These are phyloP conservation scores for Barnettozyma populi DNA, from an alignment of 805 yeast genomes.

Conservation along the genomic window DNA sequence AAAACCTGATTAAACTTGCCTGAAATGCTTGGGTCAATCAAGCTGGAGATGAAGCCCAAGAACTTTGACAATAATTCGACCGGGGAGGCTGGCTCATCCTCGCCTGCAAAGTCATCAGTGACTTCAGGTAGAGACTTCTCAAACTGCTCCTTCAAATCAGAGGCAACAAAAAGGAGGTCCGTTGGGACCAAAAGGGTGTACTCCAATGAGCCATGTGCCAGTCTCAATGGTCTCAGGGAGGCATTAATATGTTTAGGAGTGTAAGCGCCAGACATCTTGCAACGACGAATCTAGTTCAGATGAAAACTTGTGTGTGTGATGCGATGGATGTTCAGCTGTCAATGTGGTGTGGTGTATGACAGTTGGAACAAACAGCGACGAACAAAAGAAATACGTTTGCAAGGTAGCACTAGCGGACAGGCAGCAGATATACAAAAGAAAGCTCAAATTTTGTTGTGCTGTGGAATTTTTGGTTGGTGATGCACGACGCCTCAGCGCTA, in stretches of 20 bases:
- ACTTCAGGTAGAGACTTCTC: slow-evolving; percentile 65
- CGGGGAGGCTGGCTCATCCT: slow-evolving; percentile 82
- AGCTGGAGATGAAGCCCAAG: slow-evolving; percentile 61
- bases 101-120: slow-evolving; percentile 81
- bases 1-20: slow-evolving; percentile 68
- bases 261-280: slow-evolving; percentile 23
- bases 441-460: slow-evolving; percentile 5
- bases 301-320: background rate
- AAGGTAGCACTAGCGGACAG: slow-evolving; percentile 2
- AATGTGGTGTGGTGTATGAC: slow-evolving; percentile 4
- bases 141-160: slow-evolving; percentile 86
- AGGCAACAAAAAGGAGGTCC: slow-evolving; percentile 67
- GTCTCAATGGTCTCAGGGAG: slow-evolving; percentile 72
- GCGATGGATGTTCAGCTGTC: background rate
- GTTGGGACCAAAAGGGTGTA: slow-evolving; percentile 86
- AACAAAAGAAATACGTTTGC: background rate
- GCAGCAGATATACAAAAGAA: slow-evolving; percentile 3
- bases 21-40: slow-evolving; percentile 38
- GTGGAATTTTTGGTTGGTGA: slow-evolving; percentile 4
- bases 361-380: background rate
- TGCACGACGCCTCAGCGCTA: slow-evolving; percentile 1
- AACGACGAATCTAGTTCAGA: background rate
- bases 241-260: slow-evolving; percentile 26
- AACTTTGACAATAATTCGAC: slow-evolving; percentile 82
- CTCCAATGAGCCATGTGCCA: slow-evolving; percentile 83